A percentile compares a stretch with the other conserved stretches of the same genome.
phyloP scores from a whole-genome alignment of 2,329 filamentous ascomycete species.

The Talaromyces sp. region DNA sequence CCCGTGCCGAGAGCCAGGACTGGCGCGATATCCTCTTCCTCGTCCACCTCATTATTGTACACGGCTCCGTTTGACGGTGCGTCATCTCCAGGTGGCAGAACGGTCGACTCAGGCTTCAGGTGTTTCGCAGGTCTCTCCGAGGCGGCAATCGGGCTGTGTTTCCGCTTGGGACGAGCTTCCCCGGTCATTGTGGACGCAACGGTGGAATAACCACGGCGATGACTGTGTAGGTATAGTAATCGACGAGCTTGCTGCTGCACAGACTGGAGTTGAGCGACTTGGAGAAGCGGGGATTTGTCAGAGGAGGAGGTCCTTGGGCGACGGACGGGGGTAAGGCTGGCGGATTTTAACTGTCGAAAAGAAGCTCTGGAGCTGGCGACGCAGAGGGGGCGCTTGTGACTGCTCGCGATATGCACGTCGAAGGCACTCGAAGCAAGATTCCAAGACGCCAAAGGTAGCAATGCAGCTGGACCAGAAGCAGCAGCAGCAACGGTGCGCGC shows the following conservation, averaged over 20 bases:
- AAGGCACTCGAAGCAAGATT: neutral
- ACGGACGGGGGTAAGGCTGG: neutral
- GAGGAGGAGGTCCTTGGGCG: neutral
- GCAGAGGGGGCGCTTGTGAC: slow-evolving; percentile 3
- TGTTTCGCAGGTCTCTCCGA: slow-evolving; percentile 52
- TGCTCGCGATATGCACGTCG: neutral
- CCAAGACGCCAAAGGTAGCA: neutral
- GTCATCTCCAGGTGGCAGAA: slow-evolving; percentile 34
- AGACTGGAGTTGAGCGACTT: neutral
- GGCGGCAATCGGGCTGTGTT: slow-evolving; percentile 46
- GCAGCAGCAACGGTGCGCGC: slow-evolving; percentile 18
- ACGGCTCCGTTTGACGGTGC: slow-evolving; percentile 39
- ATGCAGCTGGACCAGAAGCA: slow-evolving; percentile 7
- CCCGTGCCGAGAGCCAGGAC: slow-evolving; percentile 42
- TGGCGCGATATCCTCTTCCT: slow-evolving; percentile 42
- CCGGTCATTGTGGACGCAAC: slow-evolving; percentile 39
- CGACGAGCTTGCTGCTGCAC: slow-evolving; percentile 5
- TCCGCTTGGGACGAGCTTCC: slow-evolving; percentile 48
- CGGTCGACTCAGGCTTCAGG: slow-evolving; percentile 43
- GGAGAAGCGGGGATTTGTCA: neutral
- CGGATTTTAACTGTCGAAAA: neutral
- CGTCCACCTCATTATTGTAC: slow-evolving; percentile 33
- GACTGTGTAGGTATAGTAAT: neutral
- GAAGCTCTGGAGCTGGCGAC: neutral
- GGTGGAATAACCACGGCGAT: slow-evolving; percentile 7